Evolutionary conservation across 768 basidiomycete species (phyloP).

Genomic region (Phlebiopsis flavidoalba): DNA sequence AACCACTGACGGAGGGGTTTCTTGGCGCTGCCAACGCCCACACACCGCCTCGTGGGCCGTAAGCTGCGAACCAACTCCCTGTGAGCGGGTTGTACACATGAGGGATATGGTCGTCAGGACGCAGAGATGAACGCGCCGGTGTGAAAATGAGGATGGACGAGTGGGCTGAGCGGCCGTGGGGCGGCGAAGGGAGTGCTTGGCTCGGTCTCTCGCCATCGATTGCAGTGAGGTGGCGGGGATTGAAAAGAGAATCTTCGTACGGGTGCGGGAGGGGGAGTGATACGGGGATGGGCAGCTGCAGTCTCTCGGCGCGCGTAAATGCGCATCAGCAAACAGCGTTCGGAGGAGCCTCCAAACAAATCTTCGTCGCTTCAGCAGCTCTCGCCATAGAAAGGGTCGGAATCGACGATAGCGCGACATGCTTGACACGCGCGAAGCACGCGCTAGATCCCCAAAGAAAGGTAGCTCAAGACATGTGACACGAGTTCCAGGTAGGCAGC

Average conservation of each 20-base stretch:
- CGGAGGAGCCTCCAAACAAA: constrained; percentile 86
- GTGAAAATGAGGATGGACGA: constrained; percentile 95
- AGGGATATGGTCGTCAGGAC: constrained; percentile 95
- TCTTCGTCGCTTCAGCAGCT: constrained; percentile 75
- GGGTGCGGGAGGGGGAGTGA: constrained; percentile 75
- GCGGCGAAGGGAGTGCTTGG: constrained; percentile 84
- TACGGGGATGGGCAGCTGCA: constrained; percentile 33
- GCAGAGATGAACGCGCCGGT: constrained; percentile 90
- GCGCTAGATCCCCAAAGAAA: constrained; percentile 76
- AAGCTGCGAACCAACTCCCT: constrained; percentile 68
- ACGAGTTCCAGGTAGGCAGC: constrained; percentile 90
- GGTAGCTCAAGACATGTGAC: constrained; percentile 80
- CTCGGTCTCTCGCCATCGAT: constrained; percentile 72
- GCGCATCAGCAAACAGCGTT: constrained; percentile 69
- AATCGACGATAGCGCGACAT: constrained; percentile 91
- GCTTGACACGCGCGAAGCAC: constrained; percentile 87
- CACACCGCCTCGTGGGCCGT: constrained; percentile 95
- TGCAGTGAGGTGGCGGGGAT: constrained; percentile 80
- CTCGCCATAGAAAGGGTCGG: constrained; percentile 89
- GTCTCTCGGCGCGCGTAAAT: constrained; percentile 58
- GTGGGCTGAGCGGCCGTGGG: constrained; percentile 80
- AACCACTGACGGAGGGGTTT: constrained; percentile 85
- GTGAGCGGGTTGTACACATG: constrained; percentile 89
- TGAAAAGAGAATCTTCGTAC: constrained; percentile 90
- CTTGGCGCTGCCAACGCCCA: constrained; percentile 94